phyloP scores from a whole-genome alignment of 176 grass and related monocot genomes.

The Tillandsia leiboldiana region DNA sequence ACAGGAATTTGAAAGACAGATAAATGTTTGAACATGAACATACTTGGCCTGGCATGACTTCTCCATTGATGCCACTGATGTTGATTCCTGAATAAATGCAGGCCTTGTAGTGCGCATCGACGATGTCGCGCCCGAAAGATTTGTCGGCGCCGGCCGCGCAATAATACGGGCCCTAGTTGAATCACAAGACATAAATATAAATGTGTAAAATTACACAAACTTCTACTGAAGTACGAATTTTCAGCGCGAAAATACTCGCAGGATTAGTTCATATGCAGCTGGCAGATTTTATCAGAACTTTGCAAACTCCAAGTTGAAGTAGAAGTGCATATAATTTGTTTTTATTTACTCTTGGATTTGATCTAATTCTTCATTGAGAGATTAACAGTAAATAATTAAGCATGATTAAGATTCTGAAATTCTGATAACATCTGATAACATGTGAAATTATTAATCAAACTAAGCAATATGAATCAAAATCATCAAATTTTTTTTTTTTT shows the following conservation, averaged over 20 bases:
- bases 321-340: neutral
- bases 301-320: no score
- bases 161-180: slow-evolving; percentile 66
- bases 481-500: no score
- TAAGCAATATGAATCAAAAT: no score
- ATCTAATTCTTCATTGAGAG: neutral
- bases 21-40: neutral
- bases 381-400: neutral
- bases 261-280: no score
- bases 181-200: no score
- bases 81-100: slow-evolving; percentile 88
- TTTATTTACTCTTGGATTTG: neutral
- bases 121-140: slow-evolving; percentile 84
- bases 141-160: slow-evolving; percentile 75
- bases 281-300: no score
- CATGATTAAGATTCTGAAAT: no score
- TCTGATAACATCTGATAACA: no score
- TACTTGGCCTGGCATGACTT: slow-evolving; percentile 98
- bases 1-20: no score
- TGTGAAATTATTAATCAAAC: no score
- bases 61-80: slow-evolving; percentile 97
- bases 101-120: slow-evolving; percentile 93
- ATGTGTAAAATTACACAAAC: slow-evolving; percentile 10
- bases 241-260: neutral
- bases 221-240: neutral